Conservation (phyloP, 192 early-diverging fungal species). For the Mycoemilia scoparia region DNA sequence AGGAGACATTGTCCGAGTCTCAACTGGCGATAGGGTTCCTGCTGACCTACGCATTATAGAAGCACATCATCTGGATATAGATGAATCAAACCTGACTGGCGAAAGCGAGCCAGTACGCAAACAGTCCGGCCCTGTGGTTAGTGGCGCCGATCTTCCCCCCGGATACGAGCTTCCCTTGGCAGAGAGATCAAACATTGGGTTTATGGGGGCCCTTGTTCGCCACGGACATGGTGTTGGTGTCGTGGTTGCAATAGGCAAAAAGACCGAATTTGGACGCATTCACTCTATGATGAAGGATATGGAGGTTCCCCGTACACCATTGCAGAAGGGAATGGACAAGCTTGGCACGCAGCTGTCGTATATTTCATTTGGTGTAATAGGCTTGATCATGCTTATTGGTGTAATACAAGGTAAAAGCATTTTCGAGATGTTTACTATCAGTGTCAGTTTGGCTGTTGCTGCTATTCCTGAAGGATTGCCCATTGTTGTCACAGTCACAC, state of each 20-base stretch:
- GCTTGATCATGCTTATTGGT: slow-evolving; percentile 53
- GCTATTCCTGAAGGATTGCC: slow-evolving; percentile 97
- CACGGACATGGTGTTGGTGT: slow-evolving; percentile 78
- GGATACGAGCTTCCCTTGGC: slow-evolving; percentile 17
- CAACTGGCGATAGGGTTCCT: slow-evolving; percentile 82
- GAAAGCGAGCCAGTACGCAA: slow-evolving; percentile 83
- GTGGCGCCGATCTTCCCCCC: slow-evolving; percentile 7
- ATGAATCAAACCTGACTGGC: slow-evolving; percentile 87
- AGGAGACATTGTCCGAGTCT: slow-evolving; percentile 76
- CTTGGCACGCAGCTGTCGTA: slow-evolving; percentile 38
- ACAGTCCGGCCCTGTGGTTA: slow-evolving; percentile 28
- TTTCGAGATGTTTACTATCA: slow-evolving; percentile 94
- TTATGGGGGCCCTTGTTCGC: slow-evolving; percentile 86
- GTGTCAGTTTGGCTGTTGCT: slow-evolving; percentile 76
- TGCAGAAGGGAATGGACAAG: slow-evolving; percentile 89
- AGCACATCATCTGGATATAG: slow-evolving; percentile 69
- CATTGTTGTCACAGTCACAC: slow-evolving; percentile 90
- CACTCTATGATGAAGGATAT: slow-evolving; percentile 87
- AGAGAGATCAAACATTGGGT: slow-evolving; percentile 61
- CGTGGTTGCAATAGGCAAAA: slow-evolving; percentile 71
- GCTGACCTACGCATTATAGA: slow-evolving; percentile 73
- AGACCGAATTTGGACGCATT: slow-evolving; percentile 90
- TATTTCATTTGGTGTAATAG: slow-evolving; percentile 74
- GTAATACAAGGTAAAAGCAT: slow-evolving; percentile 70
- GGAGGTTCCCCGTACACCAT: slow-evolving; percentile 74